phyloP scores from a whole-genome alignment of 1,284 basidiomycete genomes.

The Apiotrichum brassicae region DNA sequence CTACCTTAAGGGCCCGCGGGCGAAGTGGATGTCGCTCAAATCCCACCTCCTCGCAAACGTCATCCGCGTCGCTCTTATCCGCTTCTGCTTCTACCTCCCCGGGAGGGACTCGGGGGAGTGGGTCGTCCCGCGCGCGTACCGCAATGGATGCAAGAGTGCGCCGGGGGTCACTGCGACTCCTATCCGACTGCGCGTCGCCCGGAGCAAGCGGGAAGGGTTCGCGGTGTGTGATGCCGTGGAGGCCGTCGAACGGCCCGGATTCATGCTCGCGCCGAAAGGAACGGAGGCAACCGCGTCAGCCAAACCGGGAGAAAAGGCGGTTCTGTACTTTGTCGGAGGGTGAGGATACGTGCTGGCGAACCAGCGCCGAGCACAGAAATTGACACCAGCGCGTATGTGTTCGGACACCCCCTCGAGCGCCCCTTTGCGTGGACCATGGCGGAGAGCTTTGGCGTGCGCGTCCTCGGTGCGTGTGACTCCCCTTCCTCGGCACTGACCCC shows the following conservation, averaged over 20 bases:
- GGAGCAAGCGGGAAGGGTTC: neutral
- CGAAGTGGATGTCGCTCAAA: neutral
- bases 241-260: slow-evolving; percentile 4
- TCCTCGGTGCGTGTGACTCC: slow-evolving; percentile 1
- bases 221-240: neutral
- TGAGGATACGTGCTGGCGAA: too few species aligned
- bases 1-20: slow-evolving; percentile 2
- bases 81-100: neutral
- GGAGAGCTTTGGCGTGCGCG: slow-evolving; percentile 6
- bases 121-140: neutral
- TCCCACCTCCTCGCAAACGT: neutral
- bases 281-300: slow-evolving; percentile 9
- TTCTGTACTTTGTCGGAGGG: slow-evolving; percentile 25
- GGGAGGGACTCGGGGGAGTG: neutral
- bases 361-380: too few species aligned
- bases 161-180: neutral
- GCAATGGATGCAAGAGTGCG: neutral
- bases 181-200: neutral
- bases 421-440: slow-evolving; percentile 10
- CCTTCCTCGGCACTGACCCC: neutral
- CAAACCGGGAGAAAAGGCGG: slow-evolving; percentile 19
- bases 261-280: slow-evolving; percentile 19
- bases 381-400: slow-evolving; percentile 6
- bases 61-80: neutral
- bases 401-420: slow-evolving; percentile 15